phyloP scores from a whole-genome alignment of 257 asterid species.

The Solanum pinnatisectum region DNA sequence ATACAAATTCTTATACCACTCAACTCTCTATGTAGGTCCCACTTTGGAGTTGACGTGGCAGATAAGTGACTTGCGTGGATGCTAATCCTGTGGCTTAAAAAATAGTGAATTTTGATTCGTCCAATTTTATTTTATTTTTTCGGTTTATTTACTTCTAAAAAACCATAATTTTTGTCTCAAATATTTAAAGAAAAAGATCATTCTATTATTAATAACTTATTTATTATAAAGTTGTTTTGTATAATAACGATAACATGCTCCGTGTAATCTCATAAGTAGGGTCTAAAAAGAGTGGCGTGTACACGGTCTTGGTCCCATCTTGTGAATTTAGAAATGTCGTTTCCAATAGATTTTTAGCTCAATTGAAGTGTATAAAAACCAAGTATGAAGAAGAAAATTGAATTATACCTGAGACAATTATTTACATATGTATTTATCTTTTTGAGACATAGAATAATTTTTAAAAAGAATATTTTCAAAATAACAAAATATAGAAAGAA shows the following conservation, averaged over 20 bases:
- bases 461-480: background rate
- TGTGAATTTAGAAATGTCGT: fast-evolving
- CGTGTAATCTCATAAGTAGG: fast-evolving
- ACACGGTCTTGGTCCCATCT: background rate
- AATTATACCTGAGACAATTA: background rate
- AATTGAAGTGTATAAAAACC: fast-evolving
- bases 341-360: fast-evolving
- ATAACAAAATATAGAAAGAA: background rate
- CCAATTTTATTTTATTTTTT: too few species aligned
- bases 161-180: background rate
- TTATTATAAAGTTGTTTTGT: background rate
- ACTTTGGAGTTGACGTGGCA: slow-evolving; percentile 36
- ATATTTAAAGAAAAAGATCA: background rate
- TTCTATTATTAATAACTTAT: background rate
- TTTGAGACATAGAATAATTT: background rate
- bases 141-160: background rate
- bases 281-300: fast-evolving
- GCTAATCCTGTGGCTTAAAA: background rate
- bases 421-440: background rate
- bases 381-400: background rate
- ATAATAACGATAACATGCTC: fast-evolving
- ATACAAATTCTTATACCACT: slow-evolving; percentile 47
- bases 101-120: background rate
- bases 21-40: slow-evolving; percentile 37
- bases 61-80: slow-evolving; percentile 62